These are phyloP conservation scores for Silybum marianum DNA, from an alignment of 129 eudicot species.

Conservation along the genomic window DNA sequence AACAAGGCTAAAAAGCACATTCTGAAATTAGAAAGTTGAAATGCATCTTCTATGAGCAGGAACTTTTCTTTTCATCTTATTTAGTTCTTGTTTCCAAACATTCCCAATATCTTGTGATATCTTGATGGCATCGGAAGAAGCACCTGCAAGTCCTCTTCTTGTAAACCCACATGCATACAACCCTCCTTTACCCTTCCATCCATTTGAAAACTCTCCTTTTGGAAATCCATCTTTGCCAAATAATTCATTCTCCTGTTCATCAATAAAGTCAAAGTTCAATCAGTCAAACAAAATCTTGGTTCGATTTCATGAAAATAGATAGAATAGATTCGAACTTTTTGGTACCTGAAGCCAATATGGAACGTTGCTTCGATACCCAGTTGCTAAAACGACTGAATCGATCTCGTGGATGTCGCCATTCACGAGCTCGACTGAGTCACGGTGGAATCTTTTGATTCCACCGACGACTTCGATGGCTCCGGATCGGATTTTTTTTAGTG, in stretches of 20 bases:
- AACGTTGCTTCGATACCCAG: slow-evolving; percentile 88
- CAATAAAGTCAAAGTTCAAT: neutral
- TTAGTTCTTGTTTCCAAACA: slow-evolving; percentile 67
- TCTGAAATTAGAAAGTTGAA: slow-evolving; percentile 28
- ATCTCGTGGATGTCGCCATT: slow-evolving; percentile 57
- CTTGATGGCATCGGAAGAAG: slow-evolving; percentile 66
- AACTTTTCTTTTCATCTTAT: slow-evolving; percentile 53
- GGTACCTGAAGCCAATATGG: slow-evolving; percentile 89
- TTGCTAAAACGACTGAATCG: slow-evolving; percentile 77
- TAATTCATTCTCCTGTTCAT: slow-evolving; percentile 64
- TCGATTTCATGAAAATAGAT: too few species aligned
- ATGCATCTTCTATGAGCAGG: slow-evolving; percentile 73
- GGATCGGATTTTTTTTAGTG: slow-evolving; percentile 65
- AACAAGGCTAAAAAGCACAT: neutral
- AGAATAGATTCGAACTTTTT: slow-evolving; percentile 29
- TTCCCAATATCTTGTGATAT: slow-evolving; percentile 69
- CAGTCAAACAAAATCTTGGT: neutral
- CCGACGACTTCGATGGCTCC: slow-evolving; percentile 62
- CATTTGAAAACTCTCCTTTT: slow-evolving; percentile 55
- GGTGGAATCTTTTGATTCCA: slow-evolving; percentile 57
- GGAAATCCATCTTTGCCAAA: slow-evolving; percentile 75
- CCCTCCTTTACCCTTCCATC: slow-evolving; percentile 79
- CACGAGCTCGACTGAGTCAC: slow-evolving; percentile 52
- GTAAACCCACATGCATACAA: slow-evolving; percentile 85
- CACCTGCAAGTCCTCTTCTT: slow-evolving; percentile 86